Base-by-base conservation (phyloP, 108 stramenopile genomes). In the Fistulifera solaris region DNA sequence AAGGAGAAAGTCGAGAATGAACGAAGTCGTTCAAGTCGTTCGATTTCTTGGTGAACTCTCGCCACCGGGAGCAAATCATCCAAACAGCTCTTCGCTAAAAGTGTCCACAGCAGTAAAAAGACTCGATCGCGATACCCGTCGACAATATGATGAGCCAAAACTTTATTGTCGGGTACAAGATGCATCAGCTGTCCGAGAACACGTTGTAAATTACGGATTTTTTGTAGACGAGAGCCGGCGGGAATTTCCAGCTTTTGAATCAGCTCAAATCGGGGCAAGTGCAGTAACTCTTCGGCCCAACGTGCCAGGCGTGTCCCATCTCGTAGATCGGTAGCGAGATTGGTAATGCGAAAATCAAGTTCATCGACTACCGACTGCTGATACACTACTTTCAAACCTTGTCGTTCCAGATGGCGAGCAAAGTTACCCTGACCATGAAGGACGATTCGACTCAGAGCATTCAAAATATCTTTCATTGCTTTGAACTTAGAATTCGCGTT, bases 281-380 rank as follows among this genome's bases (percentile, higher is more conserved):
- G 44, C 1, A 85, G 60, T 2, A 89, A 35, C 27, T 87, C 70
- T 51, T 95, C 91, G 13, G 85, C 61, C 68, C 94, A 54, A 21
- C 94, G 74, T 0, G 83, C 75, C 26, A 98, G 64, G 19, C 93
- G 62, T 15, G 89, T 84, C 8, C 98, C 98, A 66, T 98, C 98
- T 27, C 94, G 83, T 10, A 98, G 74, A 78, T 98, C 98, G 1
- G 68, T 56, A 0, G 92, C 89, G 12, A 98, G 53, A 63, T 95
- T 93, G 0, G 40, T 45, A 28, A 97, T 72, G 19, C 27, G 38
- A 59, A 87, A 94, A 40, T 96, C 83, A 40, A 89, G 76, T 66
- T 98, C 98, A 56, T 98, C 96, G 24, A 96, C 57, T 3, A 75
- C 78, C 16, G 68, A 55, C 68, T 98, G 98, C 18, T 62, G 60